Evolutionary conservation across 805 yeast genomes (phyloP), one percentile per base, ranked within the genome.

Genomic region (Candida glaebosa): DNA sequence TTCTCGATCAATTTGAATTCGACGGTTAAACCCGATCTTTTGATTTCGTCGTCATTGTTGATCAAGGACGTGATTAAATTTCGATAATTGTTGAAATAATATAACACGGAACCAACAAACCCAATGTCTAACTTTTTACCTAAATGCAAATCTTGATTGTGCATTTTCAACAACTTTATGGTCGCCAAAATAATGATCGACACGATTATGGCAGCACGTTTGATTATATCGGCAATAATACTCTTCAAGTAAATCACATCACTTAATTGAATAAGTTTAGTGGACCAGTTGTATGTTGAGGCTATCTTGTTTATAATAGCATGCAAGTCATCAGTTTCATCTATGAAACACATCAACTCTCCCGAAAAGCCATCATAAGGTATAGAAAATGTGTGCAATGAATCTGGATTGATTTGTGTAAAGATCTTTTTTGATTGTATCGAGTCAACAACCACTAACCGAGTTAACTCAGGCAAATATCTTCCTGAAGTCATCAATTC

Each of bases 401-500:
- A 10, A n/a, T n/a, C n/a, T n/a, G n/a, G n/a, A n/a, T n/a, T n/a
- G n/a, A n/a, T n/a, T n/a, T n/a, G n/a, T n/a, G n/a, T n/a, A n/a
- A n/a, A n/a, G n/a, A n/a, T n/a, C n/a, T n/a, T n/a, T n/a, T n/a
- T n/a, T n/a, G n/a, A n/a, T n/a, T n/a, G n/a, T n/a, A 60, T 50
- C 51, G 70, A 47, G 34, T 65, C 74, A 14, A 61, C 44, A 31
- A 76, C 37, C 3, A 67, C 68, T 36, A 75, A 52, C 34, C 84
- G 59, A 4, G 75, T 52, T 40, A 78, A 49, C 52, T 79, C 85
- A 25, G 80, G 76, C 31, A 80, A 56, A 54, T 78, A 77, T 45
- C 84, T 59, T 1, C 84, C 83, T 18, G 79, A 63, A 22, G 80
- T 67, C 58, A 78, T 55, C 44, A 75, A 60, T 53, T 80, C 85